A percentile compares a stretch with the other conserved stretches of the same genome.
These are phyloP conservation scores for Epichloe amarillans DNA, from an alignment of 2,329 filamentous ascomycete genomes.

Conservation along the genomic window DNA sequence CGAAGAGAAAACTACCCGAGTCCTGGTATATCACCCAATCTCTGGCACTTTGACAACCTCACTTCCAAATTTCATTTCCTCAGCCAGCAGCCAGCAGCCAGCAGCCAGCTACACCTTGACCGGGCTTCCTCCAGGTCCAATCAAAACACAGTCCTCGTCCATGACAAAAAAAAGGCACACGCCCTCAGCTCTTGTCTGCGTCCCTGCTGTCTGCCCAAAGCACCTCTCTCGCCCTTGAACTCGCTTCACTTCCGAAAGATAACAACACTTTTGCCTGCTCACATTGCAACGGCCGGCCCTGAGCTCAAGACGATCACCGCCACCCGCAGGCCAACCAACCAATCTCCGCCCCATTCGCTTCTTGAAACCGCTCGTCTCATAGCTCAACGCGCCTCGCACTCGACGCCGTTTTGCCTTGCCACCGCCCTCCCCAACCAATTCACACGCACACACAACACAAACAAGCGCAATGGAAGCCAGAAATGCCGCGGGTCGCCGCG, in stretches of 20 bases:
- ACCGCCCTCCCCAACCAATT: neutral
- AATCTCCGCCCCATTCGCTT: neutral
- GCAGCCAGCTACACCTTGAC: too few relatives aligned
- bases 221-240: neutral
- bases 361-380: neutral
- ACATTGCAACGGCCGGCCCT: conserved; percentile 1
- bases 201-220: neutral
- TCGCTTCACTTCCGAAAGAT: neutral
- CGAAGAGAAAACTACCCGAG: too few relatives aligned
- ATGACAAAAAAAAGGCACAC: neutral
- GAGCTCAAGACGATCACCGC: neutral
- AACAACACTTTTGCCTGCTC: neutral
- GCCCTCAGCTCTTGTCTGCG: neutral
- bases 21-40: too few relatives aligned
- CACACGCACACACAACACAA: neutral
- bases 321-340: neutral
- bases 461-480: conserved; percentile 35
- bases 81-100: too few relatives aligned
- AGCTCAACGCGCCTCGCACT: neutral
- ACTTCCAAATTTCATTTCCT: too few relatives aligned
- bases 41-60: too few relatives aligned
- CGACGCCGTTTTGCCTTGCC: neutral
- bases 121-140: too few relatives aligned
- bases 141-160: too few relatives aligned
- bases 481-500: conserved; percentile 42